Base-by-base conservation (phyloP, 495 filamentous ascomycete genomes). In the Hypoxylon crocopeplum region DNA sequence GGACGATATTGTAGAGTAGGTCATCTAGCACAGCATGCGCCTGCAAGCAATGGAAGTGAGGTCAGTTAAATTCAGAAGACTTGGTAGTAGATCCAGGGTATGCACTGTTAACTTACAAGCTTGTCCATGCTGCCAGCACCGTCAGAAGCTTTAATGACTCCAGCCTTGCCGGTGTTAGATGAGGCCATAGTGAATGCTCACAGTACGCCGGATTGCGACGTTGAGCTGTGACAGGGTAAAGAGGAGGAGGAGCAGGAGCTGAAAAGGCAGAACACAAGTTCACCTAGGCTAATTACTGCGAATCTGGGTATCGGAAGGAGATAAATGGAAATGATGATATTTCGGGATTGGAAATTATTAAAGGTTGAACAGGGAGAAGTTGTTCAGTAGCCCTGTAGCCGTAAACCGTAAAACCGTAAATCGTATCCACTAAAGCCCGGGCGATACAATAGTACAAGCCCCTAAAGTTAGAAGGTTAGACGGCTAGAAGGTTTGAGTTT, bases 1-100 rank as follows among this genome's bases (percentile, higher is more conserved):
- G 85, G 30, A 91, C 80, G 56, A 89, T 85, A 66, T 90, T 90
- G 73, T 88, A 86, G 58, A 90, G 76, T 13, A 86, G 73, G 63
- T 88, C 86, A 55, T 91, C 86, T 41, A 89, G 71, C 20, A 89
- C 81, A 11, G 75, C 70, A 58, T 81, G 75, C 39, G 78, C 68
- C 82, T 84, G 56, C 37, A 42, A 24, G 7, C 5, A 38, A 46
- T 46, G n/a, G n/a, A n/a, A n/a, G n/a, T n/a, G n/a, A 39, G 46
- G 61, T 68, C 30, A 68, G 44, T 16, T 19, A 8, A 33, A 42
- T 40, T 32, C 20, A 32, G 30, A n/a, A 19, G 38, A 54, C 37
- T 42, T 52, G 12, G 56, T 50, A n/a, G 22, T 36, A 54, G 25
- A 27, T 39, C 8, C 17, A 7, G 48, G 34, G 30, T 46, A 40